Evolutionary conservation across 768 basidiomycete genomes (phyloP).

Genomic region (Tylopilus rubrobrunneus): DNA sequence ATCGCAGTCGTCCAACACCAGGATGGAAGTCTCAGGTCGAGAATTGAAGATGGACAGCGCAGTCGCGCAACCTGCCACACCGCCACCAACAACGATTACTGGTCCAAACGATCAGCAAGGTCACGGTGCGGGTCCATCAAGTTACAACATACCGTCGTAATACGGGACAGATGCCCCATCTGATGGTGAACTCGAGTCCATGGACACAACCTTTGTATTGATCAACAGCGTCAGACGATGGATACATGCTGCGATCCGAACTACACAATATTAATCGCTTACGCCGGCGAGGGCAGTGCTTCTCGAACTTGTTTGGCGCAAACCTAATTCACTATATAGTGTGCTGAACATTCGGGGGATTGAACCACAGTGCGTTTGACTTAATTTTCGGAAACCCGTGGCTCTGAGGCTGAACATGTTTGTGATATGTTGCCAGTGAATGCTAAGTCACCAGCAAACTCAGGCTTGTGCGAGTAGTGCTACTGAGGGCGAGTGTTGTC

Average conservation of each 20-base stretch:
- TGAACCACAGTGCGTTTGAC: neutral
- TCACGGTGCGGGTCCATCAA: neutral
- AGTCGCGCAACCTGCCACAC: neutral
- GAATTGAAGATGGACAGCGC: neutral
- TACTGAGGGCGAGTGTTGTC: too few relatives aligned
- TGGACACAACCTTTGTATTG: neutral
- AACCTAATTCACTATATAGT: neutral
- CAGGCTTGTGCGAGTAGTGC: too few relatives aligned
- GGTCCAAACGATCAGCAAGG: neutral
- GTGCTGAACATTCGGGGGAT: too few relatives aligned
- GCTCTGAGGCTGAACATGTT: neutral
- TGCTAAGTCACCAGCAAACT: too few relatives aligned
- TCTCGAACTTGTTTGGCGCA: too few relatives aligned
- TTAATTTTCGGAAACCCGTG: too few relatives aligned
- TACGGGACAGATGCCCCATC: neutral
- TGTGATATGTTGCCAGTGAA: too few relatives aligned
- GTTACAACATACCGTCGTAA: neutral
- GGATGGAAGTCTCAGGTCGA: neutral
- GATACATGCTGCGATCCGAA: neutral
- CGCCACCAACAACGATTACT: neutral
- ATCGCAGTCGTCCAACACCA: neutral
- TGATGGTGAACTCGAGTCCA: neutral
- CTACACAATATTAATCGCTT: neutral
- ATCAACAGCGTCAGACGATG: neutral
- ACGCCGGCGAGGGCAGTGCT: neutral